Evolutionary conservation across 2,329 filamentous ascomycete species (phyloP).

Genomic region (Claviceps sp.): DNA sequence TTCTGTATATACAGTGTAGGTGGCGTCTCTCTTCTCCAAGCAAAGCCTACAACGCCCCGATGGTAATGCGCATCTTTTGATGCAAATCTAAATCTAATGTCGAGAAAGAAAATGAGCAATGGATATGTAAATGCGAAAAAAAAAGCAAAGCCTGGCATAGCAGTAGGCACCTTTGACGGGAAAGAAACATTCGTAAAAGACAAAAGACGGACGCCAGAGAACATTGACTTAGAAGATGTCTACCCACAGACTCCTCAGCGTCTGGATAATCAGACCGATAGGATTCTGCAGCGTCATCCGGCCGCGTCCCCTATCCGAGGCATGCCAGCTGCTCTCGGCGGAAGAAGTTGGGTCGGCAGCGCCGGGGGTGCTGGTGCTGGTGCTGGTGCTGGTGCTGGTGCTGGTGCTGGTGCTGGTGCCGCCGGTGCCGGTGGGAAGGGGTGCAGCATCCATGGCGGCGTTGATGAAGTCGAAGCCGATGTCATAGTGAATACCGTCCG

Average conservation of each 20-base stretch:
- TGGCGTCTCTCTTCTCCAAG: no score
- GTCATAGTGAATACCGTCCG: slow-evolving; percentile 12
- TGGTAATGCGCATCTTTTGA: no score
- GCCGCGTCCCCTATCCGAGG: not conserved
- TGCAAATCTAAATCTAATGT: no score
- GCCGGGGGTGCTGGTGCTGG: not conserved
- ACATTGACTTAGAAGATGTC: not conserved
- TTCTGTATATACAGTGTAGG: no score
- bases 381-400: not conserved
- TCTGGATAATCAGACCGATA: not conserved
- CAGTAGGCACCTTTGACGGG: no score
- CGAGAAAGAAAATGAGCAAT: no score
- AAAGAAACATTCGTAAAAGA: no score
- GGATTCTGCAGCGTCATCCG: slow-evolving; percentile 2
- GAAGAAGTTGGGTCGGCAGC: slow-evolving; percentile 1
- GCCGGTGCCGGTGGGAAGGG: not conserved
- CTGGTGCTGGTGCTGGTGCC: not conserved
- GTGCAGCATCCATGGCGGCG: slow-evolving; percentile 7
- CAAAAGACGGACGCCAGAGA: no score
- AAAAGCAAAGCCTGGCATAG: no score
- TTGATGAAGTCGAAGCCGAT: slow-evolving; percentile 12
- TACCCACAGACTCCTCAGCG: not conserved
- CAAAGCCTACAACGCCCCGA: no score
- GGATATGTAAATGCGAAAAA: no score
- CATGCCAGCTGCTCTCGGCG: not conserved